Base-by-base conservation (phyloP, 257 asterid species). In the Anisodus acutangulus region DNA sequence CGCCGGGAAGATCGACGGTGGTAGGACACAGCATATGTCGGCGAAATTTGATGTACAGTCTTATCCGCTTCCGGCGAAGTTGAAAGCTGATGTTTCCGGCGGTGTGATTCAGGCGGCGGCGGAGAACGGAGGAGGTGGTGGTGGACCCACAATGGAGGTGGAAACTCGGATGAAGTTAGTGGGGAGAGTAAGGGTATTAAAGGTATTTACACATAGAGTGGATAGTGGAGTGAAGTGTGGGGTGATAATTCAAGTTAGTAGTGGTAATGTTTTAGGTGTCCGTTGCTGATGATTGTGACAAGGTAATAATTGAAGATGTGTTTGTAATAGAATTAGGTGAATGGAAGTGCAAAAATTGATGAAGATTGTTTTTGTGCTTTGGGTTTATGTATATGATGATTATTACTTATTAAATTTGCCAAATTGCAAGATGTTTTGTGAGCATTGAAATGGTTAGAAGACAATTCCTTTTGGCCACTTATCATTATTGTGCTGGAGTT, bases 141-240 rank as follows among this genome's bases (percentile, higher is more conserved):
- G 49, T 17, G 86, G 87, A 5, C 85, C 87, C 74, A 90, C 94
- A 19, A 93, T 93, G 97, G 97, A 92, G 91, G 89, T 95, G 59
- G 96, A 94, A 92, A 95, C 98, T 58, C 85, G 91, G 90, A 93
- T 94, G 98, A 91, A 91, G 94, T 76, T 94, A 85, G 95, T 89
- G 83, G 99, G 99, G 85, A 89, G 97, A 86, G 98, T 95, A 47
- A 85, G 97, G 86, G 97, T 94, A 86, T 88, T 95, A 85, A 93
- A 91, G 90, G 94, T 95, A 85, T 94, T 95, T 80, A 92, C 93
- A 81, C 99, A 95, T 88, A 90, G 92, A 82, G 96, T 95, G 85
- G 90, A 88, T 85, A 93, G 93, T 81, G 88, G 87, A 13, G 92
- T 91, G 13, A 90, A 88, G 78, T 94, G 99, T 79, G 91, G 93